Evolutionary conservation across 225 moss, liverwort and hornwort genomes (phyloP).

Genomic region (Polytrichum formosum): DNA sequence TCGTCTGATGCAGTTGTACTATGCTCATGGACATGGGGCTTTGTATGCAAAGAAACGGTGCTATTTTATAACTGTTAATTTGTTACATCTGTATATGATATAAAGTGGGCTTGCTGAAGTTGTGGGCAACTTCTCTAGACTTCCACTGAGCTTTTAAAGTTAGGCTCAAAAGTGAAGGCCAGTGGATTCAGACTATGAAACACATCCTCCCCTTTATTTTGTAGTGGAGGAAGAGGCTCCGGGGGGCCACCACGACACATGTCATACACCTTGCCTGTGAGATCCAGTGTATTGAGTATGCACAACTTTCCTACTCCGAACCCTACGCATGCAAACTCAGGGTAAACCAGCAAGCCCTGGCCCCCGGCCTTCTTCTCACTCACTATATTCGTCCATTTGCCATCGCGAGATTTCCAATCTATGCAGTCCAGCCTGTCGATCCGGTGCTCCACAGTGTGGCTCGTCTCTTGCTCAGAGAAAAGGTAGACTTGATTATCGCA

Average conservation of each 20-base stretch:
- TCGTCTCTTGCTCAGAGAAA: too few relatives aligned
- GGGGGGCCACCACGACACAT: neutral
- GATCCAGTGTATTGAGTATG: constrained; percentile 18
- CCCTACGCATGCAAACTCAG: constrained; percentile 2
- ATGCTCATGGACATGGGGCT: too few relatives aligned
- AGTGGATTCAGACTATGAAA: constrained; percentile 16
- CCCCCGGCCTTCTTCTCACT: neutral
- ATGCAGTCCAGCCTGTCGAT: neutral
- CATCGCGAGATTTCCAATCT: neutral
- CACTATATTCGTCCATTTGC: neutral
- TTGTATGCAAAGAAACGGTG: too few relatives aligned
- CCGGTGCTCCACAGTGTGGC: constrained; percentile 5
- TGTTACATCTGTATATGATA: too few relatives aligned
- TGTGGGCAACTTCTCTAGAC: too few relatives aligned
- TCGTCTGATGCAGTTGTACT: too few relatives aligned
- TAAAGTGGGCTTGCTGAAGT: too few relatives aligned
- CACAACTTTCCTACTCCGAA: constrained; percentile 14
- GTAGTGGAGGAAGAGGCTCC: constrained; percentile 4
- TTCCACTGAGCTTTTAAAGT: neutral
- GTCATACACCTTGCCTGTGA: constrained; percentile 11
- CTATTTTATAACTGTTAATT: too few relatives aligned
- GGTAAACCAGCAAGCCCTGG: neutral
- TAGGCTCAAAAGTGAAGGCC: constrained; percentile 8
- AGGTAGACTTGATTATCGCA: too few relatives aligned
- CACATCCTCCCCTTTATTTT: neutral